phyloP scores from a whole-genome alignment of 352 stramenopile species.

The Plasmopara halstedii region DNA sequence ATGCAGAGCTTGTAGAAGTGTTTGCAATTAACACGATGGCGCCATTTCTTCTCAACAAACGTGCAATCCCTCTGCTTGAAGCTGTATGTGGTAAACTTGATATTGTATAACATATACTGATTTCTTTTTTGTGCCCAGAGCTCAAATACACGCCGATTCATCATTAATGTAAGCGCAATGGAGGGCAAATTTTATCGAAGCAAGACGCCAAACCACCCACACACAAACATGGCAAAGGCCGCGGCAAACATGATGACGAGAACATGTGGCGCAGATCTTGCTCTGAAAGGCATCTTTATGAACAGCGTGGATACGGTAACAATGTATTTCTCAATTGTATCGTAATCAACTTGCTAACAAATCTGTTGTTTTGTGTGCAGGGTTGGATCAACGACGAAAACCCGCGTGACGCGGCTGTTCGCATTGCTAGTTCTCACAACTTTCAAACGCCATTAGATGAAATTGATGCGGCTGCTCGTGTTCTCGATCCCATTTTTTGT shows the following conservation, averaged over 20 bases:
- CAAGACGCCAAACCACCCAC: conserved; percentile 91
- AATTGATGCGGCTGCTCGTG: conserved; percentile 89
- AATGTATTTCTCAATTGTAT: background rate
- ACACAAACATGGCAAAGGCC: conserved; percentile 97
- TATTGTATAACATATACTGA: background rate
- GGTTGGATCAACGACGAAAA: conserved; percentile 97
- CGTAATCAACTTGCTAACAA: background rate
- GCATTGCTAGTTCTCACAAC: conserved; percentile 86
- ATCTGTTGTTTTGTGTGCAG: background rate
- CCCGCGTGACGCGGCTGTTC: conserved; percentile 84
- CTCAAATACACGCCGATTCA: conserved; percentile 46
- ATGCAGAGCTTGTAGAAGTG: conserved; percentile 64
- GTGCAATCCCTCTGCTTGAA: conserved; percentile 50
- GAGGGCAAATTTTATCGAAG: conserved; percentile 95
- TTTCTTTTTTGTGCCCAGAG: conserved; percentile 22
- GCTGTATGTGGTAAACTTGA: conserved; percentile 23
- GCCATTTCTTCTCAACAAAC: conserved; percentile 92
- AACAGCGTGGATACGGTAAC: conserved; percentile 90
- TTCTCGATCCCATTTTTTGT: conserved; percentile 91
- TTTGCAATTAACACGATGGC: conserved; percentile 92
- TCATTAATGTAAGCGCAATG: conserved; percentile 95
- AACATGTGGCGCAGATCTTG: conserved; percentile 87
- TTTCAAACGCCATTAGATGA: conserved; percentile 97
- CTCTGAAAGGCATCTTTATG: conserved; percentile 89
- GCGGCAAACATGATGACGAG: conserved; percentile 95